These are phyloP conservation scores for Endocarpon pusillum DNA, from an alignment of 495 filamentous ascomycete genomes.

Conservation along the genomic window DNA sequence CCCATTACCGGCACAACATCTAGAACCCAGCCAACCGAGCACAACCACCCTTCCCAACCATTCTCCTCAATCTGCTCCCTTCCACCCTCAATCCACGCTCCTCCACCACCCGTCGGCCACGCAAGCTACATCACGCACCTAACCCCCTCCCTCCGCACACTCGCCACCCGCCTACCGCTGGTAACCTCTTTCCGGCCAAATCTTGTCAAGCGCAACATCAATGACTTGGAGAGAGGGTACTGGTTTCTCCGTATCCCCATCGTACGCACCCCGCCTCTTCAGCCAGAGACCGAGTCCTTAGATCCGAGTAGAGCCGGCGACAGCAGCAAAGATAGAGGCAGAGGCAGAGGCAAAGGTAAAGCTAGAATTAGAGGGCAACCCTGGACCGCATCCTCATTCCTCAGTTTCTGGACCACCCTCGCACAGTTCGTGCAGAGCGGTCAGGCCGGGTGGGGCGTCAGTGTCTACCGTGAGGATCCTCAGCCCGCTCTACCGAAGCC, in stretches of 20 bases:
- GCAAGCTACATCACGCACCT: slow-evolving; percentile 28
- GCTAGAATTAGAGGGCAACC: background rate
- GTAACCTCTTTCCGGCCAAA: slow-evolving; percentile 1
- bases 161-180: slow-evolving; percentile 4
- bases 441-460: background rate
- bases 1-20: too few relatives aligned
- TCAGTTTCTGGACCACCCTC: background rate
- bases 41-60: too few relatives aligned
- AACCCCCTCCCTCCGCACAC: slow-evolving; percentile 17
- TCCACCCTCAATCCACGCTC: slow-evolving; percentile 23
- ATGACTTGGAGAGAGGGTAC: slow-evolving; percentile 46
- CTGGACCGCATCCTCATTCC: slow-evolving; percentile 1
- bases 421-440: background rate
- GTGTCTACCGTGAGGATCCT: background rate
- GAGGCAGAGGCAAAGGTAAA: too few relatives aligned
- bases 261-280: background rate
- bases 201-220: slow-evolving; percentile 24
- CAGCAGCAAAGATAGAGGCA: slow-evolving; percentile 1
- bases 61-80: background rate
- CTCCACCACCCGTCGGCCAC: slow-evolving; percentile 25
- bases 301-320: too few relatives aligned
- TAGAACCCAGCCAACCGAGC: too few relatives aligned
- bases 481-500: background rate
- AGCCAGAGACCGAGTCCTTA: slow-evolving; percentile 8
- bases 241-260: slow-evolving; percentile 39